Conservation (phyloP, 306 rosid species). For the Inga oerstediana region DNA sequence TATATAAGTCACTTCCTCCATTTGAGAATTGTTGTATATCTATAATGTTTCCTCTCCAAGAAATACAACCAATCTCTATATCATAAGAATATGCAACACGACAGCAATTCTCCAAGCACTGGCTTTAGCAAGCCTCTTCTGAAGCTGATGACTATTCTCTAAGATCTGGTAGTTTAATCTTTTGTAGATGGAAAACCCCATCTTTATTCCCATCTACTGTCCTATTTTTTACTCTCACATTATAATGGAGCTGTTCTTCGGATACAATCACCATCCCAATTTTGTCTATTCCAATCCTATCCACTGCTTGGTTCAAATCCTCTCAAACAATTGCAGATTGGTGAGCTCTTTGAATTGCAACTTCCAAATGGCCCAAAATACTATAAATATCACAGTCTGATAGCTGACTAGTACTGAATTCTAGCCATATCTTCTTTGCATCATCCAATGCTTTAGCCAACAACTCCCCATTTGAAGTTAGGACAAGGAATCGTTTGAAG, state of each 20-base stretch:
- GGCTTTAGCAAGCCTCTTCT: neutral
- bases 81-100: neutral
- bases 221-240: slow-evolving; percentile 33
- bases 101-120: neutral
- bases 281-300: slow-evolving; percentile 32
- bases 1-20: slow-evolving; percentile 32
- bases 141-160: neutral
- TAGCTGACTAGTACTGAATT: neutral
- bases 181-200: slow-evolving; percentile 34
- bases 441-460: neutral
- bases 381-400: slow-evolving; percentile 30
- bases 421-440: neutral
- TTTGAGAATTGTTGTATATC: neutral
- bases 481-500: neutral
- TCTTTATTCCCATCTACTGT: slow-evolving; percentile 36
- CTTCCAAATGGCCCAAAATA: slow-evolving; percentile 34
- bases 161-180: slow-evolving; percentile 45
- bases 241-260: slow-evolving; percentile 24
- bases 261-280: slow-evolving; percentile 37
- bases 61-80: neutral
- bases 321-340: slow-evolving; percentile 45
- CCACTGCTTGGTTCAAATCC: slow-evolving; percentile 29
- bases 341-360: neutral
- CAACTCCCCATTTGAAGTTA: slow-evolving; percentile 22
- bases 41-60: neutral